Percentiles rank a stretch among this genome's conserved stretches.
phyloP scores from a whole-genome alignment of 768 basidiomycete species.

The Boletus insuetus region DNA sequence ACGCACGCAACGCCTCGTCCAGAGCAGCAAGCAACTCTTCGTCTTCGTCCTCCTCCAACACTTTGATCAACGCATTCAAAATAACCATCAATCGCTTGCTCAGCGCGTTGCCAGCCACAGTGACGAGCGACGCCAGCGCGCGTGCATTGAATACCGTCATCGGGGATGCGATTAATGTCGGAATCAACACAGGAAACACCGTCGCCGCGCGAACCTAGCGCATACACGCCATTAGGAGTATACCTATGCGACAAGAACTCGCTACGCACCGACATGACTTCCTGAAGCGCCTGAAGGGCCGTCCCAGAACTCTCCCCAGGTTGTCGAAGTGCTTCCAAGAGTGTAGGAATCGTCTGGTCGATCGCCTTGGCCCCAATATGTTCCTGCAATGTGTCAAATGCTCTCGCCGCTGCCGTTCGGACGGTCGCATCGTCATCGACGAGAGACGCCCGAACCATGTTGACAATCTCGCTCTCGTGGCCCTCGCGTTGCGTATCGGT shows the following conservation, averaged over 20 bases:
- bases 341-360: constrained; percentile 93
- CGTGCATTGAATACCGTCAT: constrained; percentile 96
- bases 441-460: constrained; percentile 76
- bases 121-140: constrained; percentile 86
- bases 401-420: constrained; percentile 82
- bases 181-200: constrained; percentile 96
- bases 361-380: constrained; percentile 88
- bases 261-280: constrained; percentile 83
- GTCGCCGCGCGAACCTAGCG: constrained; percentile 84
- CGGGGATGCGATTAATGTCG: constrained; percentile 83
- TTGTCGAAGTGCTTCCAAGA: constrained; percentile 89
- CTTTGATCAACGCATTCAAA: constrained; percentile 74
- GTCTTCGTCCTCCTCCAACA: constrained; percentile 64
- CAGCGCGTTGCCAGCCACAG: constrained; percentile 89
- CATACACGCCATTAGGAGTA: background rate
- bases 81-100: constrained; percentile 81
- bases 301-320: constrained; percentile 95
- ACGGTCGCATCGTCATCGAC: constrained; percentile 88
- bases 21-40: constrained; percentile 72
- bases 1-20: constrained; percentile 68
- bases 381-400: constrained; percentile 92
- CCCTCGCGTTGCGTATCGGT: constrained; percentile 82
- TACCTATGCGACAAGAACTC: background rate
- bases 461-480: constrained; percentile 85
- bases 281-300: constrained; percentile 86